Percentiles rank a stretch among this genome's conserved stretches.
Conservation (phyloP, 495 filamentous ascomycete species). For the Aspergillus sclerotiicarbonarius region DNA sequence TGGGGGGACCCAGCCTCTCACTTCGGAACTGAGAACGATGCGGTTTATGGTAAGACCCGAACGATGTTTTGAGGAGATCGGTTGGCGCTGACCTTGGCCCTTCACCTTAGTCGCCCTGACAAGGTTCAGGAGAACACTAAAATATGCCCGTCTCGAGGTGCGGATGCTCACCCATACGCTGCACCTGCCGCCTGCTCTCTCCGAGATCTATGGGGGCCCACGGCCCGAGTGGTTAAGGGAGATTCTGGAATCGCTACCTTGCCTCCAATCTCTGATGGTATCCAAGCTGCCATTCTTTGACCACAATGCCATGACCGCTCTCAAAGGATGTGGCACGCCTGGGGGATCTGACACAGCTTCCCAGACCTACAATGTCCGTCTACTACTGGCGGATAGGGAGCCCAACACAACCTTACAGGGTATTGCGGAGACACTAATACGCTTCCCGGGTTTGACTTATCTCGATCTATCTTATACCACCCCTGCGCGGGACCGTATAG, state of each 20-base stretch:
- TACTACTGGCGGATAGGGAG: slow-evolving; percentile 58
- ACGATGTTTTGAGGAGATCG: neutral
- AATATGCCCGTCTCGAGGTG: slow-evolving; percentile 52
- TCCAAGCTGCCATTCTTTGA: slow-evolving; percentile 64
- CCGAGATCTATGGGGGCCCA: slow-evolving; percentile 63
- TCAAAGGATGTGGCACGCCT: slow-evolving; percentile 31
- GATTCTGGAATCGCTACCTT: slow-evolving; percentile 57
- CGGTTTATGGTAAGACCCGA: slow-evolving; percentile 51
- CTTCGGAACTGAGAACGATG: slow-evolving; percentile 62
- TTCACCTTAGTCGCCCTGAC: slow-evolving; percentile 55
- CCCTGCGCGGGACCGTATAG: slow-evolving; percentile 50
- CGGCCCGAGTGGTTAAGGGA: slow-evolving; percentile 61
- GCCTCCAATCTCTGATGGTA: slow-evolving; percentile 60
- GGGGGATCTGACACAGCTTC: slow-evolving; percentile 23
- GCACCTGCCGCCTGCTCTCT: slow-evolving; percentile 64
- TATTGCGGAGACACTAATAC: slow-evolving; percentile 50
- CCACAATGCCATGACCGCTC: slow-evolving; percentile 55
- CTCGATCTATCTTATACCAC: slow-evolving; percentile 60
- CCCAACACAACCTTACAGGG: slow-evolving; percentile 55
- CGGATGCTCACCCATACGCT: slow-evolving; percentile 61
- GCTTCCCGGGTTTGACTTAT: slow-evolving; percentile 55
- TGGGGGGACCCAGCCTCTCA: slow-evolving; percentile 68
- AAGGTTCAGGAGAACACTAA: slow-evolving; percentile 59
- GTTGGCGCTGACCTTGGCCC: slow-evolving; percentile 9
- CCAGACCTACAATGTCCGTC: slow-evolving; percentile 42